Evolutionary conservation across 306 rosid genomes (phyloP).

Genomic region (Vicia sativa): DNA sequence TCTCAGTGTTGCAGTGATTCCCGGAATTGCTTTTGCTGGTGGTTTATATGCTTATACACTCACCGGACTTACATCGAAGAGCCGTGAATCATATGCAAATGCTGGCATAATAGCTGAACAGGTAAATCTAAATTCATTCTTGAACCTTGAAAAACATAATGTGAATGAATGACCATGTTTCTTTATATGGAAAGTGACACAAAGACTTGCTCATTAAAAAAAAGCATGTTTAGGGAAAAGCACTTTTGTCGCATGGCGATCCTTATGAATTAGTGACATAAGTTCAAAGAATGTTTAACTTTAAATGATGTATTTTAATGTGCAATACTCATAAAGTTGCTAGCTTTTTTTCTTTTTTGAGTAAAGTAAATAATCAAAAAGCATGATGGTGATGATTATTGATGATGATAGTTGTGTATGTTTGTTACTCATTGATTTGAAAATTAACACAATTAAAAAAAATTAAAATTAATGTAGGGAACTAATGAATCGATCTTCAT

Average conservation of each 20-base stretch:
- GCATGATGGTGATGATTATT: conserved; percentile 36
- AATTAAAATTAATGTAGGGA: background rate
- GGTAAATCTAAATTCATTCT: conserved; percentile 47
- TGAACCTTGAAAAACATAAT: conserved; percentile 14
- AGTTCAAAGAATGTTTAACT: conserved; percentile 23
- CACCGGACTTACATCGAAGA: conserved; percentile 95
- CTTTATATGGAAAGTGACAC: conserved; percentile 11
- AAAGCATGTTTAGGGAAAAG: conserved; percentile 3
- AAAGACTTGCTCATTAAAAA: background rate
- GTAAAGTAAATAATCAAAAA: conserved; percentile 30
- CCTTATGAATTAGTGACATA: conserved; percentile 39
- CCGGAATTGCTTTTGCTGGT: conserved; percentile 97
- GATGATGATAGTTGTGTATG: conserved; percentile 34
- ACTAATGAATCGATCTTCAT: background rate
- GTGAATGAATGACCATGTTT: conserved; percentile 20
- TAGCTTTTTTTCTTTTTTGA: conserved; percentile 39
- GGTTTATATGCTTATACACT: conserved; percentile 97
- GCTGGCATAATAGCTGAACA: conserved; percentile 97
- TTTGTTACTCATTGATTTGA: conserved; percentile 22
- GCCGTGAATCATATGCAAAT: conserved; percentile 92
- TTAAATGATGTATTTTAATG: conserved; percentile 49
- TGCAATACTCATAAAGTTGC: conserved; percentile 38
- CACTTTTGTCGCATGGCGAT: conserved; percentile 40
- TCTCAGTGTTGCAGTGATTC: conserved; percentile 94
- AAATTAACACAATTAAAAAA: background rate